Evolutionary conservation across 441 rosid species (phyloP).

Genomic region (Heliophila coronopifolia): DNA sequence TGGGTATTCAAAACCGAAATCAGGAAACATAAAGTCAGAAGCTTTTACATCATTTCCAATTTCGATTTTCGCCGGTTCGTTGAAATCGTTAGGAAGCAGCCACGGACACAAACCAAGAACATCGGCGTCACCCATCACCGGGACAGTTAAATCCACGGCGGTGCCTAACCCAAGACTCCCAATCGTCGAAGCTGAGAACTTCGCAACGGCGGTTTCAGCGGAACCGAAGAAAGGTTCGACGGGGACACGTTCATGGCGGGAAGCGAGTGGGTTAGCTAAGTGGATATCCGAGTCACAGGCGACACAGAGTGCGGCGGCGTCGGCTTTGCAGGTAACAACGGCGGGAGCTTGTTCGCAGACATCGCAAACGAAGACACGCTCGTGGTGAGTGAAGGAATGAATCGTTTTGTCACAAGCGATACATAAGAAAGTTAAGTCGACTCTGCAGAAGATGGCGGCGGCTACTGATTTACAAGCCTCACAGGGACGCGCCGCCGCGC

Average conservation of each 20-base stretch:
- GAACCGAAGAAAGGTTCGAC: constrained; percentile 62
- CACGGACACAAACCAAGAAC: constrained; percentile 35
- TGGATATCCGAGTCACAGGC: constrained; percentile 91
- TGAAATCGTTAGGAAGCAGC: constrained; percentile 27
- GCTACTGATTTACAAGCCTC: constrained; percentile 44
- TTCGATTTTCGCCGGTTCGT: constrained; percentile 30
- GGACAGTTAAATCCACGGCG: constrained; percentile 23
- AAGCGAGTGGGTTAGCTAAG: constrained; percentile 77
- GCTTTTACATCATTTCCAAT: constrained; percentile 29
- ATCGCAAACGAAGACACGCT: constrained; percentile 77
- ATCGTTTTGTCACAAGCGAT: constrained; percentile 42
- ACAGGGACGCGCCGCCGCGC: constrained; percentile 41
- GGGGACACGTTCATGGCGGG: constrained; percentile 77
- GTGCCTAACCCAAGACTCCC: constrained; percentile 15
- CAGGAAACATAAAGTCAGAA: constrained; percentile 39
- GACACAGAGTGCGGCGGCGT: constrained; percentile 83
- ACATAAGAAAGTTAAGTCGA: constrained; percentile 50
- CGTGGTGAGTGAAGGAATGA: constrained; percentile 53
- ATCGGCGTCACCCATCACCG: constrained; percentile 15
- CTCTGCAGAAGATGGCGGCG: constrained; percentile 45
- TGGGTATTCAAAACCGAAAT: constrained; percentile 46
- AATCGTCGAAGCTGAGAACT: constrained; percentile 37
- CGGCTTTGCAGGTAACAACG: constrained; percentile 86
- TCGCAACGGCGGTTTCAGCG: too few species aligned
- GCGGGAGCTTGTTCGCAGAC: constrained; percentile 98